Conservation (phyloP, 202 grass and related monocot genomes). For the Eragrostis tef region DNA sequence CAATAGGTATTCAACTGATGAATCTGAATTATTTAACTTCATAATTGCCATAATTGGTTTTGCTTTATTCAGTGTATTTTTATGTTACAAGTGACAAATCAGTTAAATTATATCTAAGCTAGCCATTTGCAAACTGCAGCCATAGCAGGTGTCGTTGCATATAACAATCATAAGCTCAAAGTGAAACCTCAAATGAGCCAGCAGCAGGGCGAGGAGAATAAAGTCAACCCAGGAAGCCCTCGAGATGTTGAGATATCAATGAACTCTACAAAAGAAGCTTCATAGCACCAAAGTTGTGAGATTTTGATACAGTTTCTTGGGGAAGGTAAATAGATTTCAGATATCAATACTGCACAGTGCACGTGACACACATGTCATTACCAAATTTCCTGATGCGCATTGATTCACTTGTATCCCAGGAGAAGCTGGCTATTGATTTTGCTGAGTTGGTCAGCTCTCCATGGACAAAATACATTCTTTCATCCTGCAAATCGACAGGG, state of each 20-base stretch:
- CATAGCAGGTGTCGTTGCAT: conserved; percentile 86
- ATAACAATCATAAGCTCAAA: conserved; percentile 91
- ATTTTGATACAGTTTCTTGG: conserved; percentile 35
- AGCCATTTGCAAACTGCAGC: conserved; percentile 56
- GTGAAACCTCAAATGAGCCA: conserved; percentile 58
- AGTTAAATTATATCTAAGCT: conserved; percentile 10
- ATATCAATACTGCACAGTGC: background rate
- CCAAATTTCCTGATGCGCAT: conserved; percentile 17
- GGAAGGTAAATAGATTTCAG: conserved; percentile 43
- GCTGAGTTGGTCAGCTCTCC: conserved; percentile 45
- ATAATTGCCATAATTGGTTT: background rate
- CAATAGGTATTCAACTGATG: conserved; percentile 72
- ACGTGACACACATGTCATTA: background rate
- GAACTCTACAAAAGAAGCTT: conserved; percentile 59
- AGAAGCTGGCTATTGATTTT: conserved; percentile 42
- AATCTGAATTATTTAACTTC: conserved; percentile 1
- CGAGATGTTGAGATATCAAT: conserved; percentile 54
- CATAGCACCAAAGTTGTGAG: conserved; percentile 42
- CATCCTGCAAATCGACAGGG: conserved; percentile 16
- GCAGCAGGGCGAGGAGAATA: conserved; percentile 47
- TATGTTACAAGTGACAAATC: background rate
- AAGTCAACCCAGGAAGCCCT: conserved; percentile 49
- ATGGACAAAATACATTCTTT: conserved; percentile 43
- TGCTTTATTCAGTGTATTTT: background rate
- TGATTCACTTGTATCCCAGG: conserved; percentile 40